phyloP scores from a whole-genome alignment of 495 filamentous ascomycete genomes.

The Apiosordaria backusii region DNA sequence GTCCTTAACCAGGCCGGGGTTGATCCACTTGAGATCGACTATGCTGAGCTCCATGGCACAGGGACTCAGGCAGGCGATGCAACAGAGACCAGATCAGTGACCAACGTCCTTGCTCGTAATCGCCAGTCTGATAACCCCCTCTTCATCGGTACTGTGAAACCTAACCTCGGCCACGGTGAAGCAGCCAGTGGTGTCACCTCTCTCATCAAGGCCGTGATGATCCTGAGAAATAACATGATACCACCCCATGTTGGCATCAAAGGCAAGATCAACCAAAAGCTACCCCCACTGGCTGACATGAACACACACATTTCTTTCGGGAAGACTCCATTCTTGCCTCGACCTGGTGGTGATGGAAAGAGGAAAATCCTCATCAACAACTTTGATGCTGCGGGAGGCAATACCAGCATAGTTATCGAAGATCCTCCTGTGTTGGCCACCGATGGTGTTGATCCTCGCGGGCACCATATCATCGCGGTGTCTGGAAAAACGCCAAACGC shows the following conservation, averaged over 20 bases:
- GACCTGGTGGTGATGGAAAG: constrained; percentile 45
- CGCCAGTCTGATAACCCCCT: constrained; percentile 61
- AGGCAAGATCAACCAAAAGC: constrained; percentile 63
- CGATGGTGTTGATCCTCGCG: constrained; percentile 42
- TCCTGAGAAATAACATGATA: constrained; percentile 75
- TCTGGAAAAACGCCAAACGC: constrained; percentile 47
- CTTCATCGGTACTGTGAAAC: constrained; percentile 73
- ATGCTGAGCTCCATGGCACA: constrained; percentile 81
- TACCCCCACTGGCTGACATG: constrained; percentile 64
- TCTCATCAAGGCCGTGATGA: constrained; percentile 75
- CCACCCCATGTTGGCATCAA: constrained; percentile 81
- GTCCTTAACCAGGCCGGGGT: constrained; percentile 61
- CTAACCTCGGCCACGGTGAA: constrained; percentile 84
- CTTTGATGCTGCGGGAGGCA: constrained; percentile 61
- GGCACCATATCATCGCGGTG: constrained; percentile 47
- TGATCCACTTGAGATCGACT: constrained; percentile 63
- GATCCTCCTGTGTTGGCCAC: constrained; percentile 37
- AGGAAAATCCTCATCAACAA: constrained; percentile 59
- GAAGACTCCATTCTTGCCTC: constrained; percentile 56
- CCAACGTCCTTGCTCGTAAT: constrained; percentile 71
- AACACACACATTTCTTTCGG: constrained; percentile 60
- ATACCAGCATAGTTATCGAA: constrained; percentile 56
- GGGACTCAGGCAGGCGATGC: constrained; percentile 76
- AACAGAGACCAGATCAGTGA: constrained; percentile 68
- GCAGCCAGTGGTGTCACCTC: constrained; percentile 74